phyloP scores from a whole-genome alignment of 2,329 filamentous ascomycete genomes.

The Sporothrix schenckii region DNA sequence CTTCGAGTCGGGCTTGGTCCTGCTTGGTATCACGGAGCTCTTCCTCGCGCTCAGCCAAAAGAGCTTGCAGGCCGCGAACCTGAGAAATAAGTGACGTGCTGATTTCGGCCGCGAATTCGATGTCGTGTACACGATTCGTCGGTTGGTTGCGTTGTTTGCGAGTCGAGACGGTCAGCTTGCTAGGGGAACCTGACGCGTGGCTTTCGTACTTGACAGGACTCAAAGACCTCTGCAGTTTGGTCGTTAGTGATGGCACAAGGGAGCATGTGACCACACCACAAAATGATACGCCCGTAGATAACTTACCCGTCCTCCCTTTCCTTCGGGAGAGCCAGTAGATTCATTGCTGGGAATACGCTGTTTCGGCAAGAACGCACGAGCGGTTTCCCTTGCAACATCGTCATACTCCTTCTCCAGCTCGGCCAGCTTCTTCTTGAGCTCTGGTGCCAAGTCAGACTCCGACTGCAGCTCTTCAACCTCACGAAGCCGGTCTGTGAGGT shows the following conservation, averaged over 20 bases:
- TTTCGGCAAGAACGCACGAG: constrained; percentile 83
- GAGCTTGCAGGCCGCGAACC: constrained; percentile 82
- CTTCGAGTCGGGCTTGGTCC: constrained; percentile 78
- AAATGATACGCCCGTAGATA: too few species aligned
- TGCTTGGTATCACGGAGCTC: constrained; percentile 72
- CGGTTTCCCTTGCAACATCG: constrained; percentile 86
- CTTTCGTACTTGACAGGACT: constrained; percentile 80
- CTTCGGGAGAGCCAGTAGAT: constrained; percentile 56
- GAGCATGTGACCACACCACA: too few species aligned
- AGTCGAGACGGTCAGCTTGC: constrained; percentile 84
- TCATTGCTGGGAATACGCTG: constrained; percentile 77
- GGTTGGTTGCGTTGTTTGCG: constrained; percentile 90
- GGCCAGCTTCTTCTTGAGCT: constrained; percentile 77
- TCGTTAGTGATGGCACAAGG: constrained; percentile 12
- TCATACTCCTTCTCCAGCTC: constrained; percentile 95
- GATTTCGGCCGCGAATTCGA: constrained; percentile 98
- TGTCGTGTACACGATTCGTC: constrained; percentile 85
- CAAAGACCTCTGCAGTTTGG: constrained; percentile 60
- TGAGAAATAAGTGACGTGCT: constrained; percentile 93
- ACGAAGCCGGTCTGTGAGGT: constrained; percentile 77
- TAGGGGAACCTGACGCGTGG: constrained; percentile 81
- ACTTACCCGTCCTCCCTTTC: constrained; percentile 57
- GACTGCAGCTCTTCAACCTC: constrained; percentile 79
- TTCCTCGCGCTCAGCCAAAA: constrained; percentile 86
- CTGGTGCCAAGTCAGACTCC: constrained; percentile 77